These are phyloP conservation scores for Sporothrix euskadiensis DNA, from an alignment of 2,329 filamentous ascomycete genomes.

Conservation along the genomic window DNA sequence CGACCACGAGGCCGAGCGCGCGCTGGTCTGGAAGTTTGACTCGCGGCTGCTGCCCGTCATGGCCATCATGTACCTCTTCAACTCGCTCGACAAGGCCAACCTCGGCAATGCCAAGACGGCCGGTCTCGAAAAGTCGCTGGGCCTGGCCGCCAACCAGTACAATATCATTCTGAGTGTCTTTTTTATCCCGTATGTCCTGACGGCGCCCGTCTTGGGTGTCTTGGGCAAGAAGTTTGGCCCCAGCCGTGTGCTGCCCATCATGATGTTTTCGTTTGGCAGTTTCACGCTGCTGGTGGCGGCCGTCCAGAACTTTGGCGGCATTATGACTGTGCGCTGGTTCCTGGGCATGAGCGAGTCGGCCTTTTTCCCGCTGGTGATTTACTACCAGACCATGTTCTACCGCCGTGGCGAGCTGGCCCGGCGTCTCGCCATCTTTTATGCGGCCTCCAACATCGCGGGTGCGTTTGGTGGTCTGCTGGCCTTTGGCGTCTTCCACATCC, in stretches of 20 bases:
- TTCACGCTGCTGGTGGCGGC: slow-evolving; percentile 67
- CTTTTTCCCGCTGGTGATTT: slow-evolving; percentile 37
- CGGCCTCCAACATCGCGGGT: slow-evolving; percentile 31
- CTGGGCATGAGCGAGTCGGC: slow-evolving; percentile 56
- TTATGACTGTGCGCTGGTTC: slow-evolving; percentile 60
- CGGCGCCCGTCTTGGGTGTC: slow-evolving; percentile 60
- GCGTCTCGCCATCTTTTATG: slow-evolving; percentile 64
- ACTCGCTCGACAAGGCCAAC: slow-evolving; percentile 47
- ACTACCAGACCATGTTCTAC: slow-evolving; percentile 67
- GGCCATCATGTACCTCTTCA: slow-evolving; percentile 57
- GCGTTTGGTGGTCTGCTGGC: slow-evolving; percentile 37
- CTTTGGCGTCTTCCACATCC: slow-evolving; percentile 53
- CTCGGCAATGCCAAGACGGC: slow-evolving; percentile 32
- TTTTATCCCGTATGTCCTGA: slow-evolving; percentile 73
- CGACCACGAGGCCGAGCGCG: slow-evolving; percentile 49
- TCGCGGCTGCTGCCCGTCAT: slow-evolving; percentile 55
- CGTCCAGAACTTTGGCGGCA: slow-evolving; percentile 28
- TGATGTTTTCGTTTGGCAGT: slow-evolving; percentile 66
- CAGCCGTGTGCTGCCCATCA: slow-evolving; percentile 63
- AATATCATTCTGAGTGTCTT: slow-evolving; percentile 72
- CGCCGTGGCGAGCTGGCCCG: slow-evolving; percentile 69
- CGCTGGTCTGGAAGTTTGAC: slow-evolving; percentile 57
- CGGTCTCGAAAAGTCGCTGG: slow-evolving; percentile 25
- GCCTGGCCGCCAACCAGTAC: slow-evolving; percentile 46
- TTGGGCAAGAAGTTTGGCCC: slow-evolving; percentile 71